phyloP scores from a whole-genome alignment of 371 early-diverging fungal species.

The Zychaea mexicana region DNA sequence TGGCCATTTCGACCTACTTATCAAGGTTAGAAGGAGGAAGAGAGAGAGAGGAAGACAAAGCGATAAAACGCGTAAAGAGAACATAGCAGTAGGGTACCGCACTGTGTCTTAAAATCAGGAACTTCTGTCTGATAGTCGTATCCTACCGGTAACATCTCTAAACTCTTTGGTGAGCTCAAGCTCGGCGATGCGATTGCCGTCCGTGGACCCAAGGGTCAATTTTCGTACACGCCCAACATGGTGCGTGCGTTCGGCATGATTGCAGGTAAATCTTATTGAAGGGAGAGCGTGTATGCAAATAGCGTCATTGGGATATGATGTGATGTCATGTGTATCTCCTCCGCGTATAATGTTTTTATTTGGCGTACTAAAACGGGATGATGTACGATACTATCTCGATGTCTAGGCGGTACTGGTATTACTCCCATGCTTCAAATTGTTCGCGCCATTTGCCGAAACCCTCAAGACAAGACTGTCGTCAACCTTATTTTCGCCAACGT shows the following conservation, averaged over 20 bases:
- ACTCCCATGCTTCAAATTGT: constrained; percentile 95
- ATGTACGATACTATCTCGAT: too few relatives aligned
- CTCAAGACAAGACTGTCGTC: constrained; percentile 81
- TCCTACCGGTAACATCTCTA: constrained; percentile 85
- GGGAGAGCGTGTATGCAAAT: too few relatives aligned
- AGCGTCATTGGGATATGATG: too few relatives aligned
- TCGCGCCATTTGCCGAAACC: constrained; percentile 82
- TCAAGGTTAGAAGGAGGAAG: constrained; percentile 70
- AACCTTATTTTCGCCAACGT: constrained; percentile 93
- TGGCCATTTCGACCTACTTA: constrained; percentile 89
- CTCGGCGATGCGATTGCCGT: constrained; percentile 86
- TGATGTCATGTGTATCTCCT: too few relatives aligned
- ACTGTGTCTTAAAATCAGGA: too few relatives aligned
- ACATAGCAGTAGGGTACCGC: too few relatives aligned
- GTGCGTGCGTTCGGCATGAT: constrained; percentile 79
- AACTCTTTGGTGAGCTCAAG: constrained; percentile 69
- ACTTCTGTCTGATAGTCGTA: too few relatives aligned
- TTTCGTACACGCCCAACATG: constrained; percentile 87
- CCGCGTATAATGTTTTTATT: too few relatives aligned
- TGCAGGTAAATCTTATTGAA: constrained; percentile 32
- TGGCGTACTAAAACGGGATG: too few relatives aligned
- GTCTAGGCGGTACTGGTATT: constrained; percentile 83
- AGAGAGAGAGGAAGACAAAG: not conserved
- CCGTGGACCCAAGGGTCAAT: constrained; percentile 92
- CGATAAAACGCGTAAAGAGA: not conserved